Percentiles rank a stretch among this genome's conserved stretches.
These are phyloP conservation scores for Gilbertella persicaria DNA, from an alignment of 371 early-diverging fungal species.

Conservation along the genomic window DNA sequence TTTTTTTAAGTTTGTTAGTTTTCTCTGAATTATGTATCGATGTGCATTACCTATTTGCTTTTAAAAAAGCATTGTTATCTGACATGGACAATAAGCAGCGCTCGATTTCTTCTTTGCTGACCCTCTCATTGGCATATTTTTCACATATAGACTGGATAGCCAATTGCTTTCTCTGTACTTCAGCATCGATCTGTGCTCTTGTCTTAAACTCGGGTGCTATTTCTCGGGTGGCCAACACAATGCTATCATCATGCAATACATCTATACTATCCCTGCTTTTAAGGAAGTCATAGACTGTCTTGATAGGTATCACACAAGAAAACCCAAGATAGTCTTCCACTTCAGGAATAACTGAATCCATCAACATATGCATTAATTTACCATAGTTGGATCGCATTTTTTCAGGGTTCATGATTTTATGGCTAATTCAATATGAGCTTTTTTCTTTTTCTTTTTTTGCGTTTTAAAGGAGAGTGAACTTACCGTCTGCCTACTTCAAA, in stretches of 20 bases:
- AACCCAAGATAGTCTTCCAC: slow-evolving; percentile 88
- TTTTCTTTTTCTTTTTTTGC: not conserved
- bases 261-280: slow-evolving; percentile 63
- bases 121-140: slow-evolving; percentile 67
- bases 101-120: slow-evolving; percentile 72
- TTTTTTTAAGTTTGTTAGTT: slow-evolving; percentile 3
- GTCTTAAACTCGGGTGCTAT: slow-evolving; percentile 81
- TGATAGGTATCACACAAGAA: slow-evolving; percentile 78
- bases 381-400: slow-evolving; percentile 95
- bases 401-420: slow-evolving; percentile 98
- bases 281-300: slow-evolving; percentile 83
- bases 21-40: too few species aligned
- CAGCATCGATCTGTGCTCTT: slow-evolving; percentile 74
- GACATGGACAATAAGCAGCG: slow-evolving; percentile 93
- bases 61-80: slow-evolving; percentile 92
- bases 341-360: slow-evolving; percentile 86
- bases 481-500: slow-evolving; percentile 95
- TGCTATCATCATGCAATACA: slow-evolving; percentile 78
- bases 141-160: slow-evolving; percentile 83
- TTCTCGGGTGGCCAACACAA: slow-evolving; percentile 88
- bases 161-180: slow-evolving; percentile 86
- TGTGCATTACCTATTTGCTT: slow-evolving; percentile 68
- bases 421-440: slow-evolving; percentile 27
- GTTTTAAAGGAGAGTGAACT: not conserved
- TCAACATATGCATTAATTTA: slow-evolving; percentile 91